Conservation (phyloP, 164 flowering plant species). For the Platanus orientalis region DNA sequence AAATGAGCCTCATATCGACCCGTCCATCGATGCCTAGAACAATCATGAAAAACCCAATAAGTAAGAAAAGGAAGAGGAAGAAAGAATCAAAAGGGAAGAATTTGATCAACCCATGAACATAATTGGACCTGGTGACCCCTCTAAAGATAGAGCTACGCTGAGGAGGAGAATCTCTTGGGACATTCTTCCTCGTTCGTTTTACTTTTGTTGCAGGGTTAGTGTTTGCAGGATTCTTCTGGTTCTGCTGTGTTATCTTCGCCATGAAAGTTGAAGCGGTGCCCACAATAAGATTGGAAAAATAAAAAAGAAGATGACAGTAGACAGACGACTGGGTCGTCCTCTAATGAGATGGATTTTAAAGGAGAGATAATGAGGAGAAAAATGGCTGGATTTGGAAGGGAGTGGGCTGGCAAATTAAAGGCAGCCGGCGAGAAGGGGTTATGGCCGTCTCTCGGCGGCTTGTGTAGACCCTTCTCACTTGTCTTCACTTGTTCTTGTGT, state of each 20-base stretch:
- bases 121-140: conserved; percentile 23
- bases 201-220: background rate
- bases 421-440: background rate
- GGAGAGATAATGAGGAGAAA: background rate
- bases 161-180: conserved; percentile 21
- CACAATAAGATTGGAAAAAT: background rate
- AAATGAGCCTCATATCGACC: too few species aligned
- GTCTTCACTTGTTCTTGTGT: background rate
- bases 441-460: conserved; percentile 10
- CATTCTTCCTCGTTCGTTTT: conserved; percentile 13
- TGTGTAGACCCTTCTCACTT: conserved; percentile 6
- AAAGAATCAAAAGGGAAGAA: too few species aligned
- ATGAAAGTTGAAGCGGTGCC: background rate
- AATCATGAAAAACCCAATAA: too few species aligned
- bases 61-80: background rate
- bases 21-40: too few species aligned
- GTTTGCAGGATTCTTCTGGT: background rate
- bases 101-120: background rate
- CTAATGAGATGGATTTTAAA: conserved; percentile 3
- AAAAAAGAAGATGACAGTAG: background rate
- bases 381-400: background rate
- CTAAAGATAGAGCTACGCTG: conserved; percentile 25
- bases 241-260: conserved; percentile 7
- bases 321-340: conserved; percentile 5
- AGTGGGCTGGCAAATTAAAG: conserved; percentile 5